phyloP scores from a whole-genome alignment of 768 basidiomycete genomes.

The Sistotremastrum suecicum region DNA sequence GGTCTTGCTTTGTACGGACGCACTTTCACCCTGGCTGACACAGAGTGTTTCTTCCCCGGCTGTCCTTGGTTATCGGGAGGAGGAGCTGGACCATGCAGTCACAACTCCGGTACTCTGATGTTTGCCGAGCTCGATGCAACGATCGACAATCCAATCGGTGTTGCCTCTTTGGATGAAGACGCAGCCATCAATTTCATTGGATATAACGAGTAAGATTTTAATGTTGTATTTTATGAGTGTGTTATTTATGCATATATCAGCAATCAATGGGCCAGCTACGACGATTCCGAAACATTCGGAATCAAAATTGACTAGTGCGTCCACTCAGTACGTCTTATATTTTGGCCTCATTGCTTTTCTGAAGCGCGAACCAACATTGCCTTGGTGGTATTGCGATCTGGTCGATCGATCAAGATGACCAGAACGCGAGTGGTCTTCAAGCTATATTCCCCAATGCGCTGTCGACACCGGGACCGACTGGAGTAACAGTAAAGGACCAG shows the following conservation, averaged over 20 bases:
- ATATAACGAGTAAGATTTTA: not conserved
- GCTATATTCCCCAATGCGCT: too few species aligned
- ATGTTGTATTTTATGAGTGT: too few species aligned
- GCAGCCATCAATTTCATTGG: constrained; percentile 2
- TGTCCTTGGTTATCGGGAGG: not conserved
- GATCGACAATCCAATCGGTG: not conserved
- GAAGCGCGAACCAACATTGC: too few species aligned
- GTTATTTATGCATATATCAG: too few species aligned
- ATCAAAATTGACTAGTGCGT: not conserved
- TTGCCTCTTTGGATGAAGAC: not conserved
- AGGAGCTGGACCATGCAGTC: not conserved
- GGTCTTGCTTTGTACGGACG: too few species aligned
- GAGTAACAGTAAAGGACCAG: too few species aligned
- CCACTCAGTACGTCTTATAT: too few species aligned
- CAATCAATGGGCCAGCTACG: constrained; percentile 2
- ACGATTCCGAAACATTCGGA: constrained; percentile 1
- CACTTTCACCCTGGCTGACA: too few species aligned
- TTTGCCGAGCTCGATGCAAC: constrained; percentile 1
- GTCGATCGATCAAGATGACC: constrained; percentile 1
- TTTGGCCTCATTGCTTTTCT: too few species aligned
- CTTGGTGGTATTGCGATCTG: not conserved
- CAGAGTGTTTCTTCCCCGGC: too few species aligned
- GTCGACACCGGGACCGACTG: too few species aligned
- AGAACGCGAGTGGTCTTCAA: too few species aligned
- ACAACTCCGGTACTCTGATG: constrained; percentile 2